phyloP scores from a whole-genome alignment of 257 asterid species.

The Linaria vulgaris region DNA sequence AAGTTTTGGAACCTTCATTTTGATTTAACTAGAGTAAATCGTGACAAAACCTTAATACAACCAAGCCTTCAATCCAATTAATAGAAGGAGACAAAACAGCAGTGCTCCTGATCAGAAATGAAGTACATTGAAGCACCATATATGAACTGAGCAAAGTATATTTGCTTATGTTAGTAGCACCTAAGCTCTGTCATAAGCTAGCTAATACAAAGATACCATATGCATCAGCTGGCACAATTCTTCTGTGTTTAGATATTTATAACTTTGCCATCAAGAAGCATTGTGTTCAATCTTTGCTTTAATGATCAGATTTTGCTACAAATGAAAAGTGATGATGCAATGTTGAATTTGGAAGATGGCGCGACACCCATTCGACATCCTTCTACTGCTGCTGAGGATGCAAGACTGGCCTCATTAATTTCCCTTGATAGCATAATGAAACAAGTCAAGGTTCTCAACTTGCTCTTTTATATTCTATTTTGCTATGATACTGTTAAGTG shows the following conservation, averaged over 20 bases:
- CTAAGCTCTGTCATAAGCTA: background rate
- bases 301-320: conserved; percentile 80
- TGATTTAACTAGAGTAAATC: background rate
- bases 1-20: background rate
- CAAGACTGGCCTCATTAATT: conserved; percentile 90
- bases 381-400: conserved; percentile 97
- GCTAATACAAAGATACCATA: background rate
- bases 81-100: background rate
- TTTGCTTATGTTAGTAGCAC: conserved; percentile 15
- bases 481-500: conserved; percentile 9
- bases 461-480: conserved; percentile 15
- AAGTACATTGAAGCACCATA: background rate
- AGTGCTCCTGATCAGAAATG: background rate
- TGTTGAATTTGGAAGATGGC: conserved; percentile 74
- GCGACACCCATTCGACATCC: conserved; percentile 81
- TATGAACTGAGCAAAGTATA: background rate
- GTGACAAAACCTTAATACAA: background rate
- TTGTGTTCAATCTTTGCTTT: conserved; percentile 20
- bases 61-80: no score
- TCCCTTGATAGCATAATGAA: conserved; percentile 90
- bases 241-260: background rate
- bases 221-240: conserved; percentile 13
- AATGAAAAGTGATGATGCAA: conserved; percentile 71
- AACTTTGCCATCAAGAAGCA: background rate
- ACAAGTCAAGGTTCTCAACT: conserved; percentile 73